Base-by-base conservation (phyloP, 768 basidiomycete genomes). In the Mycena chlorophos region DNA sequence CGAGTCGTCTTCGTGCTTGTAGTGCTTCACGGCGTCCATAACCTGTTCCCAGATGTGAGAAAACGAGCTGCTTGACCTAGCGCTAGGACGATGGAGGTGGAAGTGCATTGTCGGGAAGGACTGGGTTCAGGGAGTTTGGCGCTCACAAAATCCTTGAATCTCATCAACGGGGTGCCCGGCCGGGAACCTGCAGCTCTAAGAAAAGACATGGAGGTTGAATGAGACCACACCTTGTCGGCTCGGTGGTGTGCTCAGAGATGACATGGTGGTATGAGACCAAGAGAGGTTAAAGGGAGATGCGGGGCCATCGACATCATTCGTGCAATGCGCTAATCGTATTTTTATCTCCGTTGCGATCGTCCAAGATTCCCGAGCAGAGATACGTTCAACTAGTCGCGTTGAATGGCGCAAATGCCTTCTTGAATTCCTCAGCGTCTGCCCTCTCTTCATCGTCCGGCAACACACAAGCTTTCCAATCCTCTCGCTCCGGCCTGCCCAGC, bases 401-500 rank as follows among this genome's bases (percentile, higher is more conserved):
- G 64, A 91, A 91, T 2, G 83, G 71, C 6, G 83, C 77, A 66
- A 97, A 97, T 2, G 88, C 91, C 29, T 78, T 71, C 66, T 95
- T 98, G 73, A 99, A 97, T 40, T 82, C 79, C 55, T 85, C 74
- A 1, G 85, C 91, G 68, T 98, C 96, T 10, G 80, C 83, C 65
- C 76, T 87, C 66, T 98, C 96, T 64, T 94, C 91, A 14, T 86
- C 88, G 55, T 96, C 93, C 8, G 85, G 72, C 59, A 92, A 80
- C 63, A 81, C 76, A 67, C 96, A 99, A 1, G 79, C 82, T 68
- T 93, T 96, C 96, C 96, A 99, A 66, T 98, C 95, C 49, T 89
- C 74, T 45, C 96, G 80, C 19, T 93, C 84, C 1, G 87, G 86
- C 52, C 84, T 82, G 16, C 79, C 85, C 52, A 98, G 66, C n/a